Evolutionary conservation across 768 basidiomycete species (phyloP), one percentile per base, ranked within the genome.

Genomic region (Auricularia sp.): DNA sequence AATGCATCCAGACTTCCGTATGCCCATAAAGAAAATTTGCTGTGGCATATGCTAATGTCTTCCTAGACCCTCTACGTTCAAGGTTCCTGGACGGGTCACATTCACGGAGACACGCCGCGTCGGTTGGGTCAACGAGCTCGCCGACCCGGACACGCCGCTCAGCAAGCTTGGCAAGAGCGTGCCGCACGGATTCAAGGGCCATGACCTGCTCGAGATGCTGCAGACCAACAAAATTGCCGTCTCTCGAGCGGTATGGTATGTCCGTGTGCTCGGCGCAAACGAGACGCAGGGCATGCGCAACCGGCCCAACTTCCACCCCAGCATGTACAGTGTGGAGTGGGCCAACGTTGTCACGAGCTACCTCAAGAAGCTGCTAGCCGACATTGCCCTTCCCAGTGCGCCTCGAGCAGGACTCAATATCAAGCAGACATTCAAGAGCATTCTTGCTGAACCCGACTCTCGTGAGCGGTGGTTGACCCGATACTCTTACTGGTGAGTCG

Each of bases 271-370:
- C 69, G 92, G 92, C 33, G 90, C 88, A 21, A 92, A 93, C 69
- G 92, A 94, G 75, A 90, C 89, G 90, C 84, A 87, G 24, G 89
- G 88, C 35, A 75, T 90, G 51, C 81, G 89, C 54, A 88, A 90
- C 69, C 90, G 89, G 70, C 88, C 89, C 3, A 74, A 82, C n/a
- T 92, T 90, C 73, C 87, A 90, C 69, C 89, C 90, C 1, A 86
- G 82, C 4, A 90, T 89, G 69, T 92, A 94, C 71, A 92, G 90
- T 67, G 74, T 89, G 16, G 91, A 94, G 65, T 92, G 91, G 90
- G 87, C 92, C 2, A 88, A 85, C 69, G 82, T 90, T 7, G 83
- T 94, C 37, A 91, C 89, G 0, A 80, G 85, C 62, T 90, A 92
- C 70, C 77, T 94, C 75, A 91, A 89, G 77, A 93, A 92, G 70